Percentiles rank a stretch among this genome's conserved stretches.
Evolutionary conservation across 352 stramenopile species (phyloP).

Genomic region (Phytophthora ramorum): DNA sequence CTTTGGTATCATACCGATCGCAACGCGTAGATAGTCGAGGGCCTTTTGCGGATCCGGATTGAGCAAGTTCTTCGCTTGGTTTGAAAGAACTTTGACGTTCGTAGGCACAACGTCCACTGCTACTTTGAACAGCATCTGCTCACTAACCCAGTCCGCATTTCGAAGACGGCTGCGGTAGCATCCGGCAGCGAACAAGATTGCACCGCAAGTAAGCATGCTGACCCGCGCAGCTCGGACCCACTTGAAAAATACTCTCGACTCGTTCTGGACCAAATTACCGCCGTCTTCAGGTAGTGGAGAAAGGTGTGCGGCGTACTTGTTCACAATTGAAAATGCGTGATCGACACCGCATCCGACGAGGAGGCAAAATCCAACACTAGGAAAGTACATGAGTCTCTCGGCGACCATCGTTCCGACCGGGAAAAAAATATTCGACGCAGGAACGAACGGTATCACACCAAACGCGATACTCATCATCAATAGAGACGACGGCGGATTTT

Average conservation of each 20-base stretch:
- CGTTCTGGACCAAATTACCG: neutral
- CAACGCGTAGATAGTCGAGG: conserved; percentile 44
- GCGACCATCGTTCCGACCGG: conserved; percentile 91
- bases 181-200: conserved; percentile 38
- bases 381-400: conserved; percentile 92
- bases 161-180: conserved; percentile 52
- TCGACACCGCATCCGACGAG: conserved; percentile 55
- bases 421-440: conserved; percentile 92
- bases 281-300: neutral
- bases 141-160: conserved; percentile 73
- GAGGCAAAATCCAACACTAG: conserved; percentile 87
- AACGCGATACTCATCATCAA: conserved; percentile 73
- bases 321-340: conserved; percentile 27
- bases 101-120: conserved; percentile 61
- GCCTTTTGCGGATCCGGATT: conserved; percentile 46
- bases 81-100: conserved; percentile 84
- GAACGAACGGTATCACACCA: conserved; percentile 87
- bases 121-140: conserved; percentile 63
- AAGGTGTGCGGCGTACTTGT: conserved; percentile 20
- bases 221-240: conserved; percentile 12
- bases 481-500: conserved; percentile 34
- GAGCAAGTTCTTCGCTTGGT: conserved; percentile 72
- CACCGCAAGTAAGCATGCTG: conserved; percentile 19
- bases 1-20: conserved; percentile 45
- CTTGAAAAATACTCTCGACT: neutral